Conservation (phyloP, 2,329 filamentous ascomycete species). For the Botrytis pseudocinerea region DNA sequence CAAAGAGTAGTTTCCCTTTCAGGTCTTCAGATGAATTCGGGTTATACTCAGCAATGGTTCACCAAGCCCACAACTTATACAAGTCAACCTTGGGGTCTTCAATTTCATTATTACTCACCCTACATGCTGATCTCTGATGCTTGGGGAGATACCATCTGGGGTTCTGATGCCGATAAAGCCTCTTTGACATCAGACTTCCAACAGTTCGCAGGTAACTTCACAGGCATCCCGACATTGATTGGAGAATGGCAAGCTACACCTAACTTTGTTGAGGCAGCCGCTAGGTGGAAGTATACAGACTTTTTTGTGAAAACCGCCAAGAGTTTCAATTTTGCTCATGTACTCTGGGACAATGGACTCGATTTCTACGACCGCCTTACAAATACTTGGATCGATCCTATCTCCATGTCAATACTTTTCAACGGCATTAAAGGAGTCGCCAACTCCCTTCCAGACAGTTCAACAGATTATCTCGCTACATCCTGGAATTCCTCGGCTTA, state of each 20-base stretch:
- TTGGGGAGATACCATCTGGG: constrained; percentile 63
- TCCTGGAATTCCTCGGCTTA: constrained; percentile 54
- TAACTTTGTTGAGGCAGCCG: constrained; percentile 53
- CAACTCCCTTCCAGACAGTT: constrained; percentile 55
- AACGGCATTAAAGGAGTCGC: constrained; percentile 46
- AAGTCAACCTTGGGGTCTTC: constrained; percentile 57
- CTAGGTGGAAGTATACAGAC: constrained; percentile 60
- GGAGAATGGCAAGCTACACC: constrained; percentile 58
- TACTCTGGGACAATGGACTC: constrained; percentile 61
- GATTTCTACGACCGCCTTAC: constrained; percentile 55
- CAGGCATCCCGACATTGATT: constrained; percentile 55
- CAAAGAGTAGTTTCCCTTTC: constrained; percentile 57
- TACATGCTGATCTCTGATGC: constrained; percentile 51
- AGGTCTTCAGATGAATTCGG: constrained; percentile 51
- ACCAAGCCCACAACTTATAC: constrained; percentile 49
- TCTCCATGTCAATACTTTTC: constrained; percentile 50
- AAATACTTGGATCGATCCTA: constrained; percentile 52
- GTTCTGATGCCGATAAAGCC: constrained; percentile 54
- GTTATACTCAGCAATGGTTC: constrained; percentile 57
- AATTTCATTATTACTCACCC: constrained; percentile 63
- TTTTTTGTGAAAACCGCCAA: constrained; percentile 51
- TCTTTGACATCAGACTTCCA: constrained; percentile 51
- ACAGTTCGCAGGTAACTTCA: constrained; percentile 55
- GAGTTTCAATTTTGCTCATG: constrained; percentile 51
- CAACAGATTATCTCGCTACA: constrained; percentile 48